A percentile compares a stretch with the other conserved stretches of the same genome.
Evolutionary conservation across 1,139 yeast genomes (phyloP).

Genomic region (Hyphopichia buzzinii): DNA sequence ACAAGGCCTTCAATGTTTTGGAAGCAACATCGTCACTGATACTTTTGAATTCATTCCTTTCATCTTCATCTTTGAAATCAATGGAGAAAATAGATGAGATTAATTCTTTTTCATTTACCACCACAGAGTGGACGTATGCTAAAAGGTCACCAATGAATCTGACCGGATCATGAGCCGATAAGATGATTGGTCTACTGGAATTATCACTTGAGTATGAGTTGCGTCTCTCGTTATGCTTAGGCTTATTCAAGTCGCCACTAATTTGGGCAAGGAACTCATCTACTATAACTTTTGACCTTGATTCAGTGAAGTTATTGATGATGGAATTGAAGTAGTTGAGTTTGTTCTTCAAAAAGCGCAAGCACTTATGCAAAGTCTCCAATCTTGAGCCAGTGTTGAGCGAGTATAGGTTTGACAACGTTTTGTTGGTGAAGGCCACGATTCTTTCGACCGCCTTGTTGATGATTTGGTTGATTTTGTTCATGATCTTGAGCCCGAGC

Average conservation of each 20-base stretch:
- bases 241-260: slow-evolving; percentile 4
- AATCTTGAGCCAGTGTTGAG: slow-evolving; percentile 28
- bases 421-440: slow-evolving; percentile 29
- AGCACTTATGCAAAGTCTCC: slow-evolving; percentile 31
- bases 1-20: slow-evolving; percentile 30
- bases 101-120: slow-evolving; percentile 84
- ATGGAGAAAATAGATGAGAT: slow-evolving; percentile 45
- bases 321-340: slow-evolving; percentile 57
- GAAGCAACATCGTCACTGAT: slow-evolving; percentile 34
- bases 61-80: slow-evolving; percentile 14
- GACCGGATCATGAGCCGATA: slow-evolving; percentile 77
- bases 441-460: slow-evolving; percentile 54
- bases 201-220: slow-evolving; percentile 10
- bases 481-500: slow-evolving; percentile 69
- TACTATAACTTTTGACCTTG: slow-evolving; percentile 53
- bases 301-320: slow-evolving; percentile 42
- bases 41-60: slow-evolving; percentile 21
- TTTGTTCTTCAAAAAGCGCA: slow-evolving; percentile 28
- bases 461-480: slow-evolving; percentile 52
- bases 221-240: slow-evolving; percentile 4
- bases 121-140: slow-evolving; percentile 86
- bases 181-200: slow-evolving; percentile 49
- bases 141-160: slow-evolving; percentile 83
- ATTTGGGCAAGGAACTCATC: slow-evolving; percentile 62
- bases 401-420: slow-evolving; percentile 35